Percentiles rank a stretch among this genome's conserved stretches.
These are phyloP conservation scores for Herpotrichia juniperi DNA, from an alignment of 2,329 filamentous ascomycete species.

Conservation along the genomic window DNA sequence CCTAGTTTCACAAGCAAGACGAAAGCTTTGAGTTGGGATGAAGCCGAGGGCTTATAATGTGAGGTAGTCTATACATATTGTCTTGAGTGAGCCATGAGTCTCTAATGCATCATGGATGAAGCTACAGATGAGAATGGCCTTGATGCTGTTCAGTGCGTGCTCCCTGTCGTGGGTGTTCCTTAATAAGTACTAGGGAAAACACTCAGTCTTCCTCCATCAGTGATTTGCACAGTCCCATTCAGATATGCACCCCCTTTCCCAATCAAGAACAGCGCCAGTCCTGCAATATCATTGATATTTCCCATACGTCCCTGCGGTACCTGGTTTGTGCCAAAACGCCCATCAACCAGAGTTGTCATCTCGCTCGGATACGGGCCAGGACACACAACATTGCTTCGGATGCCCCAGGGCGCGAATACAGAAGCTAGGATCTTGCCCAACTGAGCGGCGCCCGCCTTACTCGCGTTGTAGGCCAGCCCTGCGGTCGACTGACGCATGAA, in stretches of 20 bases:
- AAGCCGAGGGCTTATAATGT: too few species aligned
- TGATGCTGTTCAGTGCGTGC: too few species aligned
- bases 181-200: constrained; percentile 45
- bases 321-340: constrained; percentile 39
- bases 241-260: constrained; percentile 59
- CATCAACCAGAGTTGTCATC: constrained; percentile 44
- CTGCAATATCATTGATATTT: constrained; percentile 54
- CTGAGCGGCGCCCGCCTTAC: constrained; percentile 52
- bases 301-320: constrained; percentile 51
- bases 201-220: constrained; percentile 51
- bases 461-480: constrained; percentile 51
- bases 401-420: constrained; percentile 51
- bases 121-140: too few species aligned
- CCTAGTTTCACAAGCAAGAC: too few species aligned
- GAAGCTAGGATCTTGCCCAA: constrained; percentile 53
- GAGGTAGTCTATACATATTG: too few species aligned
- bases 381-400: constrained; percentile 54
- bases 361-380: constrained; percentile 54
- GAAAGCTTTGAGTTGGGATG: too few species aligned
- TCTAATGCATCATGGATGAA: too few species aligned
- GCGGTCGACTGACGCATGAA: constrained; percentile 47
- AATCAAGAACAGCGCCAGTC: constrained; percentile 58
- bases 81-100: too few species aligned
- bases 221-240: constrained; percentile 59
- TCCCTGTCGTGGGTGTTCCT: too few species aligned